Conservation (phyloP, 768 basidiomycete species). For the Trametes gibbosa region DNA sequence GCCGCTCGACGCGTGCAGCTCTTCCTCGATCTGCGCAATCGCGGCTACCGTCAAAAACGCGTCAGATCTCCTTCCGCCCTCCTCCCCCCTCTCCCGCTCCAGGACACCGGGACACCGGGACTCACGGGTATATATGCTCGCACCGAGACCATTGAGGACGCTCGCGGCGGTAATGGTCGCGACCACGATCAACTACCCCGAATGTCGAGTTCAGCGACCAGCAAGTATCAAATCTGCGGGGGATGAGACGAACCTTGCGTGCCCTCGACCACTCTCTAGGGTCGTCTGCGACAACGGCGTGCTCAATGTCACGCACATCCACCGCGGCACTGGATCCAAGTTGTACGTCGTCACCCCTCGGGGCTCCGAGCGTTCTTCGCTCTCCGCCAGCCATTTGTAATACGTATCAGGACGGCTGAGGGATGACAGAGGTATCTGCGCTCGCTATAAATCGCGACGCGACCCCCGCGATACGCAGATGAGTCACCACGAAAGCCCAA, state of each 20-base stretch:
- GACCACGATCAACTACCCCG: constrained; percentile 34
- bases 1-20: constrained; percentile 54
- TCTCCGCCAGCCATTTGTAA: not conserved
- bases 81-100: not conserved
- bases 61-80: too few species aligned
- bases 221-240: not conserved
- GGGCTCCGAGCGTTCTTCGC: not conserved
- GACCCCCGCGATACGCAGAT: too few species aligned
- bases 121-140: constrained; percentile 62
- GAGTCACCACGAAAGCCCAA: too few species aligned
- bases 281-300: constrained; percentile 23
- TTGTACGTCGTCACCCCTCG: not conserved
- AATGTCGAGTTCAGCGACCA: too few species aligned
- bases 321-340: not conserved
- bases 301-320: constrained; percentile 22
- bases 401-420: too few species aligned
- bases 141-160: constrained; percentile 54
- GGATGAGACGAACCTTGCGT: constrained; percentile 18
- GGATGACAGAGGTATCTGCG: too few species aligned
- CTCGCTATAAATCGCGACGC: too few species aligned
- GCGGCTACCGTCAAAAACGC: constrained; percentile 43
- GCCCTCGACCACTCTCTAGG: constrained; percentile 23
- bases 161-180: constrained; percentile 47
- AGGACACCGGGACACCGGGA: not conserved
- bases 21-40: constrained; percentile 52